Percentiles rank a stretch among this genome's conserved stretches.
Conservation (phyloP, 2,329 filamentous ascomycete species). For the Alternaria ventricosa region DNA sequence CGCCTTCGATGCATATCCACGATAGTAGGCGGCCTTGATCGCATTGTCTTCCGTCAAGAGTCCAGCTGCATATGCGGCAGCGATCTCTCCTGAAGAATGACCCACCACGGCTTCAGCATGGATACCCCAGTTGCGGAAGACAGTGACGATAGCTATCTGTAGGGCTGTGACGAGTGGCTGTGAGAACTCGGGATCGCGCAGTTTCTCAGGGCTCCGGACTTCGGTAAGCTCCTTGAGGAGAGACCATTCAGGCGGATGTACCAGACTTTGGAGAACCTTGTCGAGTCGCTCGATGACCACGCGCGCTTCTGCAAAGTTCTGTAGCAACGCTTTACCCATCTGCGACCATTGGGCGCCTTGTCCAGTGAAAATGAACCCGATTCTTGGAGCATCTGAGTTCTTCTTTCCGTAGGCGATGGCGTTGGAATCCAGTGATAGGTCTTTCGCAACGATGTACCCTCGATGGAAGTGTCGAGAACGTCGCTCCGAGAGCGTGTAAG, state of each 20-base stretch:
- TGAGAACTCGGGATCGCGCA: constrained; percentile 16
- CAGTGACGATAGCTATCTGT: constrained; percentile 14
- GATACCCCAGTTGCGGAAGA: constrained; percentile 16
- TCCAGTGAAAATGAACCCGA: constrained; percentile 20
- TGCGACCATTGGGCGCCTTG: constrained; percentile 1
- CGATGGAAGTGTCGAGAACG: constrained; percentile 12
- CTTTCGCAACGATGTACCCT: constrained; percentile 2
- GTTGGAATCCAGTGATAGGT: neutral
- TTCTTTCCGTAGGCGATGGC: neutral
- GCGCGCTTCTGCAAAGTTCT: neutral
- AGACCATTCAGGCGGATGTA: constrained; percentile 18
- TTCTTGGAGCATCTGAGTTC: neutral
- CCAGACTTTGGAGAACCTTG: neutral
- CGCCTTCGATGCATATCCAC: too few species aligned
- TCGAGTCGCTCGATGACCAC: constrained; percentile 13
- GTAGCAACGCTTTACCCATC: constrained; percentile 12
- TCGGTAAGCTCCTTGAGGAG: constrained; percentile 12
- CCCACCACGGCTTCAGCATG: constrained; percentile 11
- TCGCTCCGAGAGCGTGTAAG: constrained; percentile 22
- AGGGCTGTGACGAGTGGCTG: constrained; percentile 22
- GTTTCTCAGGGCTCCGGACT: neutral
- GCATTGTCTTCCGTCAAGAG: neutral
- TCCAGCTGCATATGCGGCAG: constrained; percentile 16
- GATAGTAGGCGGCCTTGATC: too few species aligned
- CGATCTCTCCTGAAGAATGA: constrained; percentile 34